Base-by-base conservation (phyloP, 257 asterid genomes). In the Solanum appendiculatum region DNA sequence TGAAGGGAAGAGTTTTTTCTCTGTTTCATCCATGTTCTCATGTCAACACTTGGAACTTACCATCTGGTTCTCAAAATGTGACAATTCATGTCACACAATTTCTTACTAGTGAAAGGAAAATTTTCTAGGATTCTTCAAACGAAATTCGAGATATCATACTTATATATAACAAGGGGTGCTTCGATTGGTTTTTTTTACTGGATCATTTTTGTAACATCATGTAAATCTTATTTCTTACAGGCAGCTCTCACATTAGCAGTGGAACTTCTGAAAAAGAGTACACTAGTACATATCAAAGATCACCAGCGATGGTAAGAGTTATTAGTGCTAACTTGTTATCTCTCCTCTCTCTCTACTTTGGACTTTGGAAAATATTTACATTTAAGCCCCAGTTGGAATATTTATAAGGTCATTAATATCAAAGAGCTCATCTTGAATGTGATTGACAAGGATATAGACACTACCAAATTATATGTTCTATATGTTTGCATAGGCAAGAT, bases 221-320 rank as follows among this genome's bases (percentile, higher is more conserved):
- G 44, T 81, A 5, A 46, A 81, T 44, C 84, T 10, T 20, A 16
- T 4, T 86, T 63, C 86, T 75, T 92, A 90, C 94, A 96, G 99
- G 97, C 86, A 92, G 89, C 87, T 87, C 94, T 51, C 93, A 91
- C n/a, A 85, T 86, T 91, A 85, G 84, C 87, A 81, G 33, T 66
- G 93, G 70, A 44, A 39, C 78, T 84, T 66, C 66, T 70, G 97
- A 89, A 15, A 86, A 90, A 58, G 98, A 94, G 70, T 83, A 92
- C 2, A 77, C 85, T 87, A 89, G 46, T 77, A 87, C 85, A 23
- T 89, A 91, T 81, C 86, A 48, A 56, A 90, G 90, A 91, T 90
- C 95, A 81, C 86, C 89, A 68, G 86, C 94, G 23, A n/a, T 44
- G 92, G 96, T 95, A 90, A 89, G 91, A 84, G 77, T 86, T 87